A percentile compares a stretch with the other conserved stretches of the same genome.
phyloP scores from a whole-genome alignment of 2,329 filamentous ascomycete genomes.

The Cryphonectria nitschkei region DNA sequence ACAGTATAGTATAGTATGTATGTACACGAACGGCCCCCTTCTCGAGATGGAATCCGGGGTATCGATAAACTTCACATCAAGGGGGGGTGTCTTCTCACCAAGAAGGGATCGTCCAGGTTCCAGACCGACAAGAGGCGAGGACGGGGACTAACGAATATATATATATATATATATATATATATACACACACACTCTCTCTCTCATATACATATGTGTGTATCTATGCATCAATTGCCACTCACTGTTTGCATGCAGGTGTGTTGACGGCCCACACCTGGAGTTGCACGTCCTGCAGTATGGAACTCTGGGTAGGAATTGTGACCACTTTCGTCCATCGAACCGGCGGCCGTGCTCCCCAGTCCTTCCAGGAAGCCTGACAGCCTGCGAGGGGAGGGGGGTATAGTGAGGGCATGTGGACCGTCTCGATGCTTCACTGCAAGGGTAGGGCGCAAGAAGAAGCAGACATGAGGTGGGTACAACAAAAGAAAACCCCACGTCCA shows the following conservation, averaged over 20 bases:
- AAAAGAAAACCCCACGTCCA: neutral
- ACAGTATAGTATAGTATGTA: slow-evolving; percentile 8
- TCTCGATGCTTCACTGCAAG: slow-evolving; percentile 12
- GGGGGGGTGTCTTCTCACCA: slow-evolving; percentile 5
- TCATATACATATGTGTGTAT: neutral
- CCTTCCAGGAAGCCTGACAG: slow-evolving; percentile 33
- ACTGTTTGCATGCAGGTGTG: slow-evolving; percentile 39
- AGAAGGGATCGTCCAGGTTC: slow-evolving; percentile 21
- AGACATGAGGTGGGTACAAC: slow-evolving; percentile 7
- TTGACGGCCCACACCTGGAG: slow-evolving; percentile 32
- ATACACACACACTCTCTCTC: too few species aligned
- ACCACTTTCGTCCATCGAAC: slow-evolving; percentile 26
- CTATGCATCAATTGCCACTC: slow-evolving; percentile 37
- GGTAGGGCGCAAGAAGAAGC: slow-evolving; percentile 10
- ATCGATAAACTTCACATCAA: slow-evolving; percentile 16
- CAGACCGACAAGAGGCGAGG: slow-evolving; percentile 38
- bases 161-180: slow-evolving; percentile 46
- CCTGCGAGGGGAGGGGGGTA: slow-evolving; percentile 8
- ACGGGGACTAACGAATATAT: slow-evolving; percentile 36
- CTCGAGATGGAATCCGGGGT: neutral
- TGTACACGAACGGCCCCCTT: slow-evolving; percentile 17
- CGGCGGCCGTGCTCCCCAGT: slow-evolving; percentile 26
- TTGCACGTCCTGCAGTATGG: slow-evolving; percentile 17
- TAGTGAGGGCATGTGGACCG: neutral
- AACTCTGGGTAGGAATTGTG: slow-evolving; percentile 30